These are phyloP conservation scores for Chlamydomonas urium DNA, from an alignment of 139 green algal species.

Conservation along the genomic window DNA sequence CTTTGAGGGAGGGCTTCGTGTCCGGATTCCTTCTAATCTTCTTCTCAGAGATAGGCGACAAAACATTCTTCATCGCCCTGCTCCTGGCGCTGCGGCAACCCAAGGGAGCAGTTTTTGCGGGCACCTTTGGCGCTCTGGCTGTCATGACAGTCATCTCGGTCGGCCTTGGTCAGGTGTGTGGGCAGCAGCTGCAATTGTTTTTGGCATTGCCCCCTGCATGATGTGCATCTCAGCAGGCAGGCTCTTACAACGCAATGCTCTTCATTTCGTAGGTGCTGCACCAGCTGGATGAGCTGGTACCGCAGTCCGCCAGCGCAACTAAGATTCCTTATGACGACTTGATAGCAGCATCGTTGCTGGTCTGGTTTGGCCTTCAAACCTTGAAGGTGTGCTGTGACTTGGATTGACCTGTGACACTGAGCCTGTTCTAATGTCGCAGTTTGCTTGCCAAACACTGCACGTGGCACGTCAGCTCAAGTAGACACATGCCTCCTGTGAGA, in stretches of 20 bases:
- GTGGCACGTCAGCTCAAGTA: too few relatives aligned
- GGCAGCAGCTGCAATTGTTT: too few relatives aligned
- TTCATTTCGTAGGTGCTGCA: conserved; percentile 70
- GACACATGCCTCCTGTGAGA: too few relatives aligned
- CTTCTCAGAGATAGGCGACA: conserved; percentile 97
- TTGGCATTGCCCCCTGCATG: too few relatives aligned
- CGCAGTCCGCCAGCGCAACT: conserved; percentile 22
- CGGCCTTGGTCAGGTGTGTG: conserved; percentile 48
- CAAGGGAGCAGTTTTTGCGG: conserved; percentile 76
- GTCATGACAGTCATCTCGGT: conserved; percentile 98
- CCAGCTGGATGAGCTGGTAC: conserved; percentile 76
- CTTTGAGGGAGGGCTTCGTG: conserved; percentile 72
- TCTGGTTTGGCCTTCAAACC: conserved; percentile 80
- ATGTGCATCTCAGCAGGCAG: too few relatives aligned
- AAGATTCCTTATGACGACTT: conserved; percentile 82
- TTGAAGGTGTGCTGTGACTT: conserved; percentile 5
- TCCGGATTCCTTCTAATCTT: conserved; percentile 93
- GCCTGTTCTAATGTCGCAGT: too few relatives aligned
- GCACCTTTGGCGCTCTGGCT: conserved; percentile 92
- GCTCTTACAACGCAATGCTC: too few relatives aligned
- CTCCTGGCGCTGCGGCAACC: conserved; percentile 74
- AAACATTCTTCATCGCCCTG: conserved; percentile 98
- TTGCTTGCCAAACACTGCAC: too few relatives aligned
- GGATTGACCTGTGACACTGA: too few relatives aligned
- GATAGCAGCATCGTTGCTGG: conserved; percentile 71